Percentiles rank a stretch among this genome's conserved stretches.
These are phyloP conservation scores for Pseudogymnoascus pannorum DNA, from an alignment of 2,329 filamentous ascomycete species.

Conservation along the genomic window DNA sequence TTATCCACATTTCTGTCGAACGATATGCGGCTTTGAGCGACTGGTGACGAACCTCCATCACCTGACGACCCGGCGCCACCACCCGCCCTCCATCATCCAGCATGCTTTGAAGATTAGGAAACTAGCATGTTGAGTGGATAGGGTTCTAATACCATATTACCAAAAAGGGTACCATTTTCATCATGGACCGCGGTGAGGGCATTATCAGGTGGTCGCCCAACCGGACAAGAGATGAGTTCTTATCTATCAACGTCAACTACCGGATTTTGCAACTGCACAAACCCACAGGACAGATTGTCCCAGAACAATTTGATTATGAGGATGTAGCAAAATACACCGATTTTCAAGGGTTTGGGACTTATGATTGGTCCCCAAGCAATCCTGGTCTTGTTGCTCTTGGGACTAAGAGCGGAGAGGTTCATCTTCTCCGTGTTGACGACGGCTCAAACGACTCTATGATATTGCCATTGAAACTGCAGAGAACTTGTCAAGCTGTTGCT, in stretches of 20 bases:
- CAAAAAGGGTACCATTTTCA: neutral
- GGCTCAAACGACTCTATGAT: constrained; percentile 57
- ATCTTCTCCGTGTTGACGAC: constrained; percentile 65
- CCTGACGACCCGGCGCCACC: neutral
- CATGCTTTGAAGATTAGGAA: neutral
- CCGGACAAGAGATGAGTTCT: constrained; percentile 49
- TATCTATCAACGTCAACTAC: constrained; percentile 58
- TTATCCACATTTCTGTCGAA: neutral
- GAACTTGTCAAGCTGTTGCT: constrained; percentile 73
- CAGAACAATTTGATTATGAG: constrained; percentile 49
- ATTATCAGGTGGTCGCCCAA: constrained; percentile 62
- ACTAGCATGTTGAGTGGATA: neutral
- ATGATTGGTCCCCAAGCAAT: constrained; percentile 55
- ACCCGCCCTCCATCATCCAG: neutral
- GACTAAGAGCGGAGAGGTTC: constrained; percentile 66
- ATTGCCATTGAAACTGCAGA: constrained; percentile 65
- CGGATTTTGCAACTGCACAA: constrained; percentile 56
- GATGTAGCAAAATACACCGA: constrained; percentile 54
- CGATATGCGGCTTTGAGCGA: neutral
- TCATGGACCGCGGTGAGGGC: constrained; percentile 35
- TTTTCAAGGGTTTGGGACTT: constrained; percentile 55
- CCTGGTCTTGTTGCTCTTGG: constrained; percentile 66
- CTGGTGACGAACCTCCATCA: neutral
- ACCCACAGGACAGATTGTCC: constrained; percentile 51
- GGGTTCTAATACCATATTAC: neutral